phyloP scores from a whole-genome alignment of 495 filamentous ascomycete species.

The Penicillium longicatenatum region DNA sequence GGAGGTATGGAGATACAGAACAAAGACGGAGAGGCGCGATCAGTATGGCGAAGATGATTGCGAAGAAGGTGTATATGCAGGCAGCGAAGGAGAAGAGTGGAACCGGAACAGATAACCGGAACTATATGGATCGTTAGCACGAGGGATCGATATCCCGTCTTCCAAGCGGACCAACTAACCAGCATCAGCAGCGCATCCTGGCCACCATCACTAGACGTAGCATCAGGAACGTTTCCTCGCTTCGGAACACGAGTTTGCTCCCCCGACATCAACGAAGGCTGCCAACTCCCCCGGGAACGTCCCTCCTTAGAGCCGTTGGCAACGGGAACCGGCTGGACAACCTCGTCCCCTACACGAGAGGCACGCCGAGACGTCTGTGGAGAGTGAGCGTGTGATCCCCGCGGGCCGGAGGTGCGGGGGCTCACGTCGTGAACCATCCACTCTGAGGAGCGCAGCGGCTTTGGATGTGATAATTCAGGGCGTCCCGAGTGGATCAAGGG shows the following conservation, averaged over 20 bases:
- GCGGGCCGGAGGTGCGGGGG: conserved; percentile 20
- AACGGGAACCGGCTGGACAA: conserved; percentile 30
- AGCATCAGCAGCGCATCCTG: conserved; percentile 45
- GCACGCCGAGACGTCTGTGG: conserved; percentile 19
- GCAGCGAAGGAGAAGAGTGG: conserved; percentile 47
- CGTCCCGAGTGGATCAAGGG: conserved; percentile 27
- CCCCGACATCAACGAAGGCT: conserved; percentile 44
- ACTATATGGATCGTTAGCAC: conserved; percentile 27
- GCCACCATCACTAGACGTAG: conserved; percentile 25
- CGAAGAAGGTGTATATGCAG: conserved; percentile 47
- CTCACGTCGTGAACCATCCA: conserved; percentile 17
- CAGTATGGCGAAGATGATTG: conserved; percentile 43
- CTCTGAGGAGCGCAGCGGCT: conserved; percentile 17
- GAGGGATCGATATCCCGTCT: not conserved
- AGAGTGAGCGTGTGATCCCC: conserved; percentile 21
- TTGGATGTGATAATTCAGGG: conserved; percentile 14
- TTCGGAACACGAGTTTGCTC: conserved; percentile 39
- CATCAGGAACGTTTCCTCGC: conserved; percentile 29
- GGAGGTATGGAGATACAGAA: conserved; percentile 38
- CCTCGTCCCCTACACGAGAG: conserved; percentile 23
- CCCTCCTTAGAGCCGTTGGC: conserved; percentile 40
- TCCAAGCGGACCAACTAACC: conserved; percentile 23
- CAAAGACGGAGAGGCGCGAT: conserved; percentile 47
- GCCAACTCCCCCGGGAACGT: conserved; percentile 37
- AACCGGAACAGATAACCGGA: conserved; percentile 50